Base-by-base conservation (phyloP, 768 basidiomycete species). In the Termitomyces bulborhizus region DNA sequence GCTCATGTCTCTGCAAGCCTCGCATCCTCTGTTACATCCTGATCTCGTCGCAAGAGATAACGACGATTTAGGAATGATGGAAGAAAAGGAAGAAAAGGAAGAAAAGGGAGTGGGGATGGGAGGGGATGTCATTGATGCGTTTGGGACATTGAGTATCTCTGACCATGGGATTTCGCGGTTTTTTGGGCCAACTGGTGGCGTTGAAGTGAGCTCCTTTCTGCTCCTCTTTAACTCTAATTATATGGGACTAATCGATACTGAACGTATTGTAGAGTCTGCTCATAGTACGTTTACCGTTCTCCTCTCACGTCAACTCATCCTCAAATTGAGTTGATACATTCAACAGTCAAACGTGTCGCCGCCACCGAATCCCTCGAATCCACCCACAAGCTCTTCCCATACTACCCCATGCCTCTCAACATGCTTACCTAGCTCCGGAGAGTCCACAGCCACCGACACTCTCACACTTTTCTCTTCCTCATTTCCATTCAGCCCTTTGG, bases 161-260 rank as follows among this genome's bases (percentile, higher is more conserved):
- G 80, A 84, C 62, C 75, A 80, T 59, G 83, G 82, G 0, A 76
- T 80, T 45, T 78, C 81, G n/a, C 71, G 78, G 53, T 85, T 84
- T 64, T 84, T 84, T 73, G 83, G 83, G 1, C 82, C 82, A 2
- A 84, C 84, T 1, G 86, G 83, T 13, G 85, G 85, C 32, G 76
- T 79, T 46, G 84, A 88, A 75, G 85, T 86, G 59, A 56, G 82
- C 72, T 51, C 50, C 3, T 39, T 18, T 32, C 3, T 39, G 34
- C 46, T 57, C 50, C 16, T 41, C 18, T 24, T 34, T 51, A 12
- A 21, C 21, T 21, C 21, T 21, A 21, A 21, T 21, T 21, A 5
- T 31, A 4, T 27, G 13, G 8, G 16, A 16, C 13, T 6, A 4
- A n/a, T 15, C 13, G 13, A 7, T 24, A 6, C 13, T 26, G 13